Conservation (phyloP, 1,284 basidiomycete genomes). For the Inonotus obliquus region DNA sequence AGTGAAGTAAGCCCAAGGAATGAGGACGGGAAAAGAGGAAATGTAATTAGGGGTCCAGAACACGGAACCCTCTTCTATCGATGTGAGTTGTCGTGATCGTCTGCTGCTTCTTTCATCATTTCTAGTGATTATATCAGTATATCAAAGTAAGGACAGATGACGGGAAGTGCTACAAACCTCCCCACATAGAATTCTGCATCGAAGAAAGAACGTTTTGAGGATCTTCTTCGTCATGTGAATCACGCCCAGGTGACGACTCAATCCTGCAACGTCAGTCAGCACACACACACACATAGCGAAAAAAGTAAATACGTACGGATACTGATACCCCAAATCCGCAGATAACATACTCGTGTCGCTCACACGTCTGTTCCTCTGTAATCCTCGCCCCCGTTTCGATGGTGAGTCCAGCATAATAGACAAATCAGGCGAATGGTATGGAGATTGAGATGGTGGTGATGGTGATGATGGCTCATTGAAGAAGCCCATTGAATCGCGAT, state of each 20-base stretch:
- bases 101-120: slow-evolving; percentile 24
- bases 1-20: not conserved
- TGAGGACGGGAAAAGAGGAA: no score
- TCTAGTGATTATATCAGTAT: slow-evolving; percentile 10
- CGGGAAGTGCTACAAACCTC: slow-evolving; percentile 41
- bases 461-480: slow-evolving; percentile 33
- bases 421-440: slow-evolving; percentile 40
- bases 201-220: slow-evolving; percentile 50
- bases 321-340: slow-evolving; percentile 44
- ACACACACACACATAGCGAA: not conserved
- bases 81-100: slow-evolving; percentile 16
- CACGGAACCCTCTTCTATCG: not conserved
- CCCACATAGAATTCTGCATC: slow-evolving; percentile 66
- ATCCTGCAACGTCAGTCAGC: slow-evolving; percentile 30
- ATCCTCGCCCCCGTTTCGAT: slow-evolving; percentile 30
- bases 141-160: no score
- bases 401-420: slow-evolving; percentile 42
- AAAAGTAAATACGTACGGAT: slow-evolving; percentile 37
- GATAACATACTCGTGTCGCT: slow-evolving; percentile 62
- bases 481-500: slow-evolving; percentile 30
- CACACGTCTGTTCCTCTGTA: slow-evolving; percentile 49
- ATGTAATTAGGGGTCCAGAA: not conserved
- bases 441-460: slow-evolving; percentile 41
- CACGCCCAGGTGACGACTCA: slow-evolving; percentile 38
- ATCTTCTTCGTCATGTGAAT: slow-evolving; percentile 38